A percentile compares a stretch with the other conserved stretches of the same genome.
phyloP scores from a whole-genome alignment of 805 yeast genomes.

The Monosporozyma aerobia region DNA sequence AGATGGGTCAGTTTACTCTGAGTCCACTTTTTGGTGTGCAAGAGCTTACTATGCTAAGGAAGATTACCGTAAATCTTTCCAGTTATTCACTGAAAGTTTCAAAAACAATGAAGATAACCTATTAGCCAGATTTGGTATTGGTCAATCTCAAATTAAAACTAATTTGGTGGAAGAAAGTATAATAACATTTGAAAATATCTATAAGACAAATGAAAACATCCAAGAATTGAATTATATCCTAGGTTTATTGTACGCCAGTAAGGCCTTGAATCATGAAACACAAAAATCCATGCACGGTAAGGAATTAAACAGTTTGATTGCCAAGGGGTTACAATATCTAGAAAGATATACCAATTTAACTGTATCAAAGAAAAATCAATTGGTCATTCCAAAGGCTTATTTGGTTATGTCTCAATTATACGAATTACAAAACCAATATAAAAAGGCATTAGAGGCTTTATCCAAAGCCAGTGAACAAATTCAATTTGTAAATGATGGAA shows the following conservation, averaged over 20 bases:
- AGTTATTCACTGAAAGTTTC: conserved; percentile 61
- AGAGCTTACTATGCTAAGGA: conserved; percentile 55
- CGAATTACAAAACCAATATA: conserved; percentile 52
- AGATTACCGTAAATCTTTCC: conserved; percentile 64
- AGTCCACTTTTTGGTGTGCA: conserved; percentile 77
- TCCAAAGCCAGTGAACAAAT: conserved; percentile 49
- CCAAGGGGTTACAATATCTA: conserved; percentile 52
- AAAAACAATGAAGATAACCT: conserved; percentile 55
- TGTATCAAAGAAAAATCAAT: conserved; percentile 45
- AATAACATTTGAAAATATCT: conserved; percentile 69
- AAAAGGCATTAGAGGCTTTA: conserved; percentile 58
- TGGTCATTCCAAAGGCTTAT: conserved; percentile 53
- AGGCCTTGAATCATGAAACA: conserved; percentile 22
- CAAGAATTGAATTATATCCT: conserved; percentile 67
- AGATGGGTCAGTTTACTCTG: conserved; percentile 38
- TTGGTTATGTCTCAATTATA: conserved; percentile 59
- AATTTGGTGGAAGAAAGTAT: conserved; percentile 75
- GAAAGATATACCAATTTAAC: conserved; percentile 64
- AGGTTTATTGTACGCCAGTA: conserved; percentile 64
- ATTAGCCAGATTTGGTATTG: conserved; percentile 72
- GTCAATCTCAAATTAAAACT: conserved; percentile 72
- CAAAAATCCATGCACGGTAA: conserved; percentile 13
- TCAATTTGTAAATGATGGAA: conserved; percentile 22
- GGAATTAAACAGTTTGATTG: conserved; percentile 19
- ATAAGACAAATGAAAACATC: conserved; percentile 56